phyloP scores from a whole-genome alignment of 805 yeast species.

The Saturnispora bothae region DNA sequence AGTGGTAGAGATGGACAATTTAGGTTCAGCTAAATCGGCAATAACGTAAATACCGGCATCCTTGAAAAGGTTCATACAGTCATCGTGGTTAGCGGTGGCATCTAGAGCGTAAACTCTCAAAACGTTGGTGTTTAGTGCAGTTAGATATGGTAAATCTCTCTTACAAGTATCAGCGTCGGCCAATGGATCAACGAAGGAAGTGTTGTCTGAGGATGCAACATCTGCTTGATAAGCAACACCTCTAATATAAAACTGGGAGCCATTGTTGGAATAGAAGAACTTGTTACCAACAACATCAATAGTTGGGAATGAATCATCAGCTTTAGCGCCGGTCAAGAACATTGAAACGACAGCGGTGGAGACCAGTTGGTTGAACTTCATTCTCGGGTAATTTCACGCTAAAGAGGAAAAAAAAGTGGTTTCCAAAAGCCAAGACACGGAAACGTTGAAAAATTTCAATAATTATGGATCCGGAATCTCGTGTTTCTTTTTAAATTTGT shows the following conservation, averaged over 20 bases:
- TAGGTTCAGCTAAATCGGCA: constrained; percentile 85
- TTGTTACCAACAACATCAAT: constrained; percentile 63
- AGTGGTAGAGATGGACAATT: constrained; percentile 62
- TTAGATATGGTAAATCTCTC: constrained; percentile 71
- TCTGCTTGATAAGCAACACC: constrained; percentile 85
- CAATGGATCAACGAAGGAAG: constrained; percentile 58
- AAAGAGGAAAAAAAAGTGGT: constrained; percentile 36
- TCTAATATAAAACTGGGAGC: constrained; percentile 74
- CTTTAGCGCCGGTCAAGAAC: constrained; percentile 24
- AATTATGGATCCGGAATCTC: not conserved
- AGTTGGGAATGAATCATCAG: constrained; percentile 29
- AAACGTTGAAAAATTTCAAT: not conserved
- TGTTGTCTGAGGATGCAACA: constrained; percentile 33
- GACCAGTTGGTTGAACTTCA: constrained; percentile 50
- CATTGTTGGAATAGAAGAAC: constrained; percentile 62
- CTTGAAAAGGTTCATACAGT: constrained; percentile 61
- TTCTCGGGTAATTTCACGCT: constrained; percentile 74
- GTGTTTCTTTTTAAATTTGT: constrained; percentile 3
- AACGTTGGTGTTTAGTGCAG: constrained; percentile 60
- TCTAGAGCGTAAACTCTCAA: constrained; percentile 82
- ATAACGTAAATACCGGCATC: constrained; percentile 88
- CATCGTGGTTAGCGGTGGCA: constrained; percentile 59
- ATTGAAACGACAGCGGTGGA: constrained; percentile 63
- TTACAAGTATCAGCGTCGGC: constrained; percentile 60
- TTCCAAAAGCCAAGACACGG: not conserved